Conservation (phyloP, 345 rosid species). For the Dipteronia dyeriana region DNA sequence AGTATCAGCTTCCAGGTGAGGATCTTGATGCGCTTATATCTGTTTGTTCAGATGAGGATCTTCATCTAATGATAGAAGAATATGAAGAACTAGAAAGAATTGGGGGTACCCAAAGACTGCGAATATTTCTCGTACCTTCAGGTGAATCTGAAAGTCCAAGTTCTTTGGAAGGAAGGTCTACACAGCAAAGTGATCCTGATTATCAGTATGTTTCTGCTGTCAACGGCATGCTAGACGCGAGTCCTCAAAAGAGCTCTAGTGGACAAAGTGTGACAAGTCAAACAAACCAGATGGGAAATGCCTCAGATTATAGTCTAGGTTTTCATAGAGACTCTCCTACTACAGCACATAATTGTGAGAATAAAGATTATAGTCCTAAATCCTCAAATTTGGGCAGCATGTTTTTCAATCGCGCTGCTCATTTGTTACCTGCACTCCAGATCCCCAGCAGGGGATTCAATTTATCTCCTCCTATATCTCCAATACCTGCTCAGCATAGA, state of each 20-base stretch:
- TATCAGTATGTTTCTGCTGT: slow-evolving; percentile 67
- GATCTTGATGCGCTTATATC: slow-evolving; percentile 90
- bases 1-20: slow-evolving; percentile 92
- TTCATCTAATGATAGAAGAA: slow-evolving; percentile 81
- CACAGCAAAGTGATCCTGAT: slow-evolving; percentile 48
- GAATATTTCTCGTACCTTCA: slow-evolving; percentile 69
- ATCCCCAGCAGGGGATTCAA: slow-evolving; percentile 32
- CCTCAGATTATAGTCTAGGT: slow-evolving; percentile 51
- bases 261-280: slow-evolving; percentile 53
- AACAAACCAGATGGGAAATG: slow-evolving; percentile 45
- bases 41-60: slow-evolving; percentile 83
- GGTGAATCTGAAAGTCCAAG: slow-evolving; percentile 54
- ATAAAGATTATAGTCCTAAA: slow-evolving; percentile 46
- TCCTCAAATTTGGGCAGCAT: slow-evolving; percentile 34
- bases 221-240: slow-evolving; percentile 59
- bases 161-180: slow-evolving; percentile 47
- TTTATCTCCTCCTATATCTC: slow-evolving; percentile 55
- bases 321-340: slow-evolving; percentile 50
- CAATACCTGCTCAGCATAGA: slow-evolving; percentile 38
- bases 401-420: slow-evolving; percentile 37
- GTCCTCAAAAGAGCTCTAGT: slow-evolving; percentile 50
- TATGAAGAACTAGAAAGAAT: slow-evolving; percentile 61
- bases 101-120: slow-evolving; percentile 66
- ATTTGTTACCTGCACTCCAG: slow-evolving; percentile 31
- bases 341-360: slow-evolving; percentile 42